Percentiles rank a stretch among this genome's conserved stretches.
Conservation (phyloP, 2,329 filamentous ascomycete genomes). For the Apiospora hydei region DNA sequence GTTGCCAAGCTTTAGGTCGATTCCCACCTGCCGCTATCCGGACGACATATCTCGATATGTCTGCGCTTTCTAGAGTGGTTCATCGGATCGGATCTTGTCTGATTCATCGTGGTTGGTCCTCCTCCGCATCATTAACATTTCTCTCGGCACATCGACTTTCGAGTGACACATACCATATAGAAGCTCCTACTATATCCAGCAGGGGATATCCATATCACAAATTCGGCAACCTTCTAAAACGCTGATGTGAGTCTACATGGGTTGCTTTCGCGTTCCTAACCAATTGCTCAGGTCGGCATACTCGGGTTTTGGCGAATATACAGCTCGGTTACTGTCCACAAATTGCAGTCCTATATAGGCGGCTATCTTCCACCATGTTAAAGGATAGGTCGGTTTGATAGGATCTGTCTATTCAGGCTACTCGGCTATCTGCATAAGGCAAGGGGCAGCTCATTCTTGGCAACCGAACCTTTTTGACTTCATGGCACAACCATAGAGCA, state of each 20-base stretch:
- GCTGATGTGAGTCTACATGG: not conserved
- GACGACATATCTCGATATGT: not conserved
- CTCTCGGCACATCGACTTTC: not conserved
- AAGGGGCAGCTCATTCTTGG: not conserved
- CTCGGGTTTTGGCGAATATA: not conserved
- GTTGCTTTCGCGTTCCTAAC: not conserved
- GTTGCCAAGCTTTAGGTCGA: not conserved
- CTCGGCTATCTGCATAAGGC: not conserved
- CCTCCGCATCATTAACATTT: not conserved
- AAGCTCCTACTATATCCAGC: not conserved
- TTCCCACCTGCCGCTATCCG: not conserved
- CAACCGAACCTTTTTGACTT: not conserved
- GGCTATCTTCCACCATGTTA: not conserved
- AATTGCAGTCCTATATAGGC: not conserved
- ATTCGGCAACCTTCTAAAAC: not conserved
- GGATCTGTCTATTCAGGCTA: not conserved
- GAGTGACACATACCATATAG: not conserved
- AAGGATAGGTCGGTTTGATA: not conserved
- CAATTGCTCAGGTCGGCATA: not conserved
- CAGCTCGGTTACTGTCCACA: not conserved
- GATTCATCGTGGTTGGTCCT: not conserved
- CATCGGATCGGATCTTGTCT: conserved; percentile 5
- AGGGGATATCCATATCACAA: not conserved
- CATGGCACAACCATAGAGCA: not conserved
- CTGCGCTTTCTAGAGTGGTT: not conserved